Base-by-base conservation (phyloP, 495 filamentous ascomycete genomes). In the Terfezia boudieri region DNA sequence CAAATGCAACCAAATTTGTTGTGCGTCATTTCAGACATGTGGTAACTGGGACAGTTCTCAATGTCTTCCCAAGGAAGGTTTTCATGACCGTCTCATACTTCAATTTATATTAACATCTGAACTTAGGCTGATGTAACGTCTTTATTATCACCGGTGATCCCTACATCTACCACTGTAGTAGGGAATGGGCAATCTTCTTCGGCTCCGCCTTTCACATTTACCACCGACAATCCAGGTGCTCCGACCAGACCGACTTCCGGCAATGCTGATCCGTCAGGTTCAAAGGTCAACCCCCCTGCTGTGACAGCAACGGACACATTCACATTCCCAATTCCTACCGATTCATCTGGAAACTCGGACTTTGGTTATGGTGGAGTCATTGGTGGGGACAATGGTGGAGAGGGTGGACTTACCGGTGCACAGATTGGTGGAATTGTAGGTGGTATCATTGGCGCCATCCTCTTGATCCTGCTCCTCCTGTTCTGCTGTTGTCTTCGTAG, bases 361-460 rank as follows among this genome's bases (percentile, higher is more conserved):
- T 32, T 62, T 37, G 60, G 60, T 36, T 62, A 49, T 50, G 60
- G 53, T 23, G 60, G 60, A 43, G 56, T 62, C 10, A 51, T 59
- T 2, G 60, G 60, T 16, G 57, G 46, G 5, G 36, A 56, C 11
- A 26, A 20, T 23, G 16, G 52, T 38, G 12, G 17, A 16, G 20
- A 32, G 23, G 58, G 59, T 50, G 61, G 61, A 17, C 54, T 65
- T n/a, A 60, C 57, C 5, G 53, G 60, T 12, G 62, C 59, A 16
- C 63, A 65, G 36, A 65, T 65, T 56, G 63, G 63, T 22, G 63
- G 63, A 32, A 65, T 65, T 49, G 60, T 65, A 2, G 63, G 63
- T 38, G 63, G 63, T 55, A 58, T 65, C 46, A 61, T 65, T 32
- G 63, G 57, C 14, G 63, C 62, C 9, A 58, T 65, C 37, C 57